These are phyloP conservation scores for Juncus effusus DNA, from an alignment of 176 grass and related monocot species.

Conservation along the genomic window DNA sequence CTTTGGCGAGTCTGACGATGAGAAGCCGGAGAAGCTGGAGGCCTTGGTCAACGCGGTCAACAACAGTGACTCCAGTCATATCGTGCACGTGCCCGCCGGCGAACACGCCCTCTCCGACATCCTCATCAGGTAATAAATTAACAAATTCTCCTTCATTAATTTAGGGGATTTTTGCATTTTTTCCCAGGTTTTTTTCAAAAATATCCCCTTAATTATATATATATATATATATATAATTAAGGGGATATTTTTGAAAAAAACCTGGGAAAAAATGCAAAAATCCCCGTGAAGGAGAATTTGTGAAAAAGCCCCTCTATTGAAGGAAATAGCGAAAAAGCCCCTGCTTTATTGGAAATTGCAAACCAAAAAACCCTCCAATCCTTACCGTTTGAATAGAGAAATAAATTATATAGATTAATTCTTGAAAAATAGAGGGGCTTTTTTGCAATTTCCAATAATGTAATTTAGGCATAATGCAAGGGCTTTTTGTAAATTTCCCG, in stretches of 20 bases:
- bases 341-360: no score
- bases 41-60: conserved; percentile 63
- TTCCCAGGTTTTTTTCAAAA: neutral
- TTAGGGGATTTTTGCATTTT: conserved; percentile 7
- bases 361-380: no score
- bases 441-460: no score
- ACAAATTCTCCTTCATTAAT: neutral
- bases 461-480: no score
- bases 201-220: neutral
- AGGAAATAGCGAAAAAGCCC: no score
- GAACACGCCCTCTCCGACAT: conserved; percentile 81
- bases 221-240: neutral
- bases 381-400: no score
- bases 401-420: no score
- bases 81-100: conserved; percentile 75
- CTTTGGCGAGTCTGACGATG: conserved; percentile 88
- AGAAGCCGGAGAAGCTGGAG: conserved; percentile 89
- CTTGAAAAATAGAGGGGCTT: no score
- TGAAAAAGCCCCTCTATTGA: no score
- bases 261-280: conserved; percentile 1
- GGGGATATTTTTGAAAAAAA: neutral
- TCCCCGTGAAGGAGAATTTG: neutral
- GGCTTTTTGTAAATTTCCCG: no score
- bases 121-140: conserved; percentile 60
- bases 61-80: conserved; percentile 88